Evolutionary conservation across 768 basidiomycete genomes (phyloP).

Genomic region (Suillus ampliporus): DNA sequence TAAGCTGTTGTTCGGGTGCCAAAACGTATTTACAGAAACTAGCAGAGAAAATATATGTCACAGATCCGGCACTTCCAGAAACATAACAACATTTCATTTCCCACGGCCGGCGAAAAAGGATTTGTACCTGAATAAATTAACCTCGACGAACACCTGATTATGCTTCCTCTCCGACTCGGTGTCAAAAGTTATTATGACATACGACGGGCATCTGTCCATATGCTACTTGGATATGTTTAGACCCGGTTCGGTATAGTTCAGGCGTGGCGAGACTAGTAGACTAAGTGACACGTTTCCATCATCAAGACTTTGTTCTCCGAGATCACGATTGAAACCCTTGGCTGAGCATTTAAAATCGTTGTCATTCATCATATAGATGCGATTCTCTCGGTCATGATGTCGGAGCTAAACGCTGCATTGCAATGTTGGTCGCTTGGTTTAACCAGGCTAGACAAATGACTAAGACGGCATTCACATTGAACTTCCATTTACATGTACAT

Average conservation of each 20-base stretch:
- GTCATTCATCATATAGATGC: slow-evolving; percentile 31
- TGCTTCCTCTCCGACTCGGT: slow-evolving; percentile 26
- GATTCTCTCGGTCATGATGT: slow-evolving; percentile 35
- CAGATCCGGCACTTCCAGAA: slow-evolving; percentile 45
- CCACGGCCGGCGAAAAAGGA: slow-evolving; percentile 36
- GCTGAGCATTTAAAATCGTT: too few relatives aligned
- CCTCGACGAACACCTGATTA: slow-evolving; percentile 28
- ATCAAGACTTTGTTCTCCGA: slow-evolving; percentile 22
- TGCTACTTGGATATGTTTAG: background rate
- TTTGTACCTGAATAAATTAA: slow-evolving; percentile 30
- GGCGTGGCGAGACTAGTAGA: background rate
- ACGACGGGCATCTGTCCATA: slow-evolving; percentile 3
- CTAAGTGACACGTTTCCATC: slow-evolving; percentile 28
- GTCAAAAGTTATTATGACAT: slow-evolving; percentile 21
- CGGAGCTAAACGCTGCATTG: slow-evolving; percentile 28
- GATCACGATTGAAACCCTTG: slow-evolving; percentile 36
- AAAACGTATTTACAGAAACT: slow-evolving; percentile 46
- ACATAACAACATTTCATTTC: slow-evolving; percentile 45
- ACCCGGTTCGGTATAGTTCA: background rate
- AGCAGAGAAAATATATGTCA: slow-evolving; percentile 45
- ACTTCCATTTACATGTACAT: slow-evolving; percentile 41
- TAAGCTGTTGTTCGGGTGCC: slow-evolving; percentile 40
- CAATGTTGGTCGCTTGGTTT: slow-evolving; percentile 24
- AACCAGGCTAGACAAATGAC: slow-evolving; percentile 27
- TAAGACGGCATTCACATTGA: slow-evolving; percentile 24